phyloP scores from a whole-genome alignment of 169 alveolate genomes.

The Babesia microti region DNA sequence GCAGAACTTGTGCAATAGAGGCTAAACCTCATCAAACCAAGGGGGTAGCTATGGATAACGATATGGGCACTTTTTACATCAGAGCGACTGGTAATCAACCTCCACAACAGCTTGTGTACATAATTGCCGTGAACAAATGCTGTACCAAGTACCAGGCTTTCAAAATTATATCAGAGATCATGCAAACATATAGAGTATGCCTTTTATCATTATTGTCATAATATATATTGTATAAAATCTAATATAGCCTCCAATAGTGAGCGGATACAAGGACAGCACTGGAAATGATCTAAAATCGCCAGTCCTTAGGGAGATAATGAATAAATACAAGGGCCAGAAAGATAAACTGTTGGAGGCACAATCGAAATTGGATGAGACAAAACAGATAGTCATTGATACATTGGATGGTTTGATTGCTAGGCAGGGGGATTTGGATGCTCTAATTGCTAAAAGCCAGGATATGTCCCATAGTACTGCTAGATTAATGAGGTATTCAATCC shows the following conservation, averaged over 20 bases:
- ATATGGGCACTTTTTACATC: conserved; percentile 44
- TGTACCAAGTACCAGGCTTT: conserved; percentile 42
- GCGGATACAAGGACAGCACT: conserved; percentile 20
- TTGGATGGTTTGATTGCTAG: conserved; percentile 32
- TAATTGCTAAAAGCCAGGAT: conserved; percentile 49
- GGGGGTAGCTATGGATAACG: conserved; percentile 46
- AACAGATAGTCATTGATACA: conserved; percentile 41
- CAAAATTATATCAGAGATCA: conserved; percentile 36
- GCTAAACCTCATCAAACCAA: conserved; percentile 43
- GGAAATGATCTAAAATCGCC: conserved; percentile 29
- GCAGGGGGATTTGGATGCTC: conserved; percentile 46
- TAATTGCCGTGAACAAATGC: conserved; percentile 34
- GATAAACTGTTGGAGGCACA: conserved; percentile 44
- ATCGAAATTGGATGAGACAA: conserved; percentile 38
- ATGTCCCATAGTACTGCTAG: conserved; percentile 49
- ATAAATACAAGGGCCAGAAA: conserved; percentile 34
- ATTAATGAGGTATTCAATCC: conserved; percentile 28
- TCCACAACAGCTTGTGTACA: conserved; percentile 38
- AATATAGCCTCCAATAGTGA: neutral
- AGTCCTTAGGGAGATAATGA: conserved; percentile 23
- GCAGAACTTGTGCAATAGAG: conserved; percentile 40
- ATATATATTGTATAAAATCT: neutral
- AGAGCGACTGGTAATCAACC: conserved; percentile 36
- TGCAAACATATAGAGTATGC: conserved; percentile 29
- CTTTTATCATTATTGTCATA: neutral